These are phyloP conservation scores for Exobasidium rhododendri DNA, from an alignment of 1,284 basidiomycete genomes.

Conservation along the genomic window DNA sequence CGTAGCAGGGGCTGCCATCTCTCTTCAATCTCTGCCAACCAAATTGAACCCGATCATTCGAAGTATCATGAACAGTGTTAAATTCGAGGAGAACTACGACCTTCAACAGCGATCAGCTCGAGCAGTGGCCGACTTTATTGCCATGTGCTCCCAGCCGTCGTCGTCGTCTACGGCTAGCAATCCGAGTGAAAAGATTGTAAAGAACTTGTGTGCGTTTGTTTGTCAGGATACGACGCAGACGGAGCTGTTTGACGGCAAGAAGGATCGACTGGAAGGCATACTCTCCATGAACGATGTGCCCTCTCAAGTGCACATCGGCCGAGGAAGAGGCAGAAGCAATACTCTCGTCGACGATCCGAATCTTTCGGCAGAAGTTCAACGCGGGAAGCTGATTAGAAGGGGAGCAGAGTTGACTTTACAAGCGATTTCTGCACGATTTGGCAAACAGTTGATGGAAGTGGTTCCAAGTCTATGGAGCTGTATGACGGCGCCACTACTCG, in stretches of 20 bases:
- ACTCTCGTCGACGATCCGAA: conserved; percentile 56
- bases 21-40: conserved; percentile 40
- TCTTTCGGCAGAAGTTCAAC: conserved; percentile 37
- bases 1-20: conserved; percentile 83
- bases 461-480: conserved; percentile 93
- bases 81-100: conserved; percentile 76
- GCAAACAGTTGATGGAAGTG: conserved; percentile 67
- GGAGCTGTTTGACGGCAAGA: conserved; percentile 74
- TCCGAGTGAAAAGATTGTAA: conserved; percentile 87
- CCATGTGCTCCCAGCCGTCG: conserved; percentile 70
- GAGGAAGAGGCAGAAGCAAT: conserved; percentile 21
- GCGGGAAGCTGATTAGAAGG: conserved; percentile 62
- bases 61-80: conserved; percentile 95
- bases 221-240: conserved; percentile 81
- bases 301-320: conserved; percentile 24
- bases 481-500: conserved; percentile 72
- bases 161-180: conserved; percentile 56
- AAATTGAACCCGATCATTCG: conserved; percentile 96
- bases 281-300: conserved; percentile 65
- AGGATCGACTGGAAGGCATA: conserved; percentile 68
- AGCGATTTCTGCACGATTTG: conserved; percentile 75
- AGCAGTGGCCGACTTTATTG: conserved; percentile 81
- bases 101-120: conserved; percentile 85
- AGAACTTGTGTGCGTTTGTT: conserved; percentile 94
- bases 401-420: conserved; percentile 82